Percentiles rank a stretch among this genome's conserved stretches.
Conservation (phyloP, 257 asterid genomes). For the Datura wrightii region DNA sequence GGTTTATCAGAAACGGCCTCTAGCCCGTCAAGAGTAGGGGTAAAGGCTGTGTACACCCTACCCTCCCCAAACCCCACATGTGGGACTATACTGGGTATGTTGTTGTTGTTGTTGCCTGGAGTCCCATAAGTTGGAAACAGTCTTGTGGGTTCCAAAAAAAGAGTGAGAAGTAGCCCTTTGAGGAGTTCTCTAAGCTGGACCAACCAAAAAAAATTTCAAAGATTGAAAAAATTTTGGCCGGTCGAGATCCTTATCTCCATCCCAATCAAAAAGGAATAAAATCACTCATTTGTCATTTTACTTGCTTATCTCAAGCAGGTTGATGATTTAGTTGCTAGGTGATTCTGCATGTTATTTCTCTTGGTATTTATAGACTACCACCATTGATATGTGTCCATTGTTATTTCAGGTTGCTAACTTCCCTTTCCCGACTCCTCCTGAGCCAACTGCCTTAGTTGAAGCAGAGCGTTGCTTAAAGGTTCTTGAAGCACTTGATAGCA, state of each 20-base stretch:
- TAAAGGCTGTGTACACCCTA: too few relatives aligned
- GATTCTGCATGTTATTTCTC: conserved; percentile 6
- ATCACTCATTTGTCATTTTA: not conserved
- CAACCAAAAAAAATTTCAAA: not conserved
- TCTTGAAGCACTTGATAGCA: conserved; percentile 85
- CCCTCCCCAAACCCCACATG: too few relatives aligned
- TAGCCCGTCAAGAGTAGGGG: not conserved
- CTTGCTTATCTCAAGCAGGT: not conserved
- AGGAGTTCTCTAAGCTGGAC: not conserved
- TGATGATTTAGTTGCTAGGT: not conserved
- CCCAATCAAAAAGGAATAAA: conserved; percentile 1
- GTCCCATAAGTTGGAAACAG: not conserved
- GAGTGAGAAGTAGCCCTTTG: not conserved
- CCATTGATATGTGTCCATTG: not conserved
- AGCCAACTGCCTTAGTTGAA: conserved; percentile 68
- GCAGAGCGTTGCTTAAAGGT: conserved; percentile 86
- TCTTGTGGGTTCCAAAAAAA: not conserved
- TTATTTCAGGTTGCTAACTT: conserved; percentile 78
- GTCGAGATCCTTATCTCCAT: not conserved
- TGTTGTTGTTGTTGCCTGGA: not conserved
- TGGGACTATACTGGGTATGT: not conserved
- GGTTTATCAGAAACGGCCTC: not conserved
- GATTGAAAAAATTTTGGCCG: not conserved
- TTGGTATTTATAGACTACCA: not conserved
- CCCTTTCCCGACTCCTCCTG: conserved; percentile 97